Conservation (phyloP, 257 asterid genomes). For the Plantago elongata region DNA sequence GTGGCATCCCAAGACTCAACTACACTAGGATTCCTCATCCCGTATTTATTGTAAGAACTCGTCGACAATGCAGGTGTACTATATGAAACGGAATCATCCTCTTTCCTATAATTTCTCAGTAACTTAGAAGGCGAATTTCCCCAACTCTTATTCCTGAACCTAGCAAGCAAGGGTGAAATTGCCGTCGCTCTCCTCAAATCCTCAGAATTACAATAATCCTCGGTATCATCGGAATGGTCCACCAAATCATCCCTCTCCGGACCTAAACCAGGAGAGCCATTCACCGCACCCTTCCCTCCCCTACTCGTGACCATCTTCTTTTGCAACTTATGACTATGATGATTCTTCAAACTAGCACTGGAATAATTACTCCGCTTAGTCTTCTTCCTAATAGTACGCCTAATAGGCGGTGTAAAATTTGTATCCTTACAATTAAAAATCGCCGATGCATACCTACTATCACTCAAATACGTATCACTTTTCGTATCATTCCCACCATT, state of each 20-base stretch:
- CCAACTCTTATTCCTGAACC: constrained; percentile 58
- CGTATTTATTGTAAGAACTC: constrained; percentile 62
- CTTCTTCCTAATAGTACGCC: constrained; percentile 55
- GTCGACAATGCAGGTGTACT: constrained; percentile 79
- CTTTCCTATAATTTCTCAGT: constrained; percentile 50
- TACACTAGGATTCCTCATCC: constrained; percentile 54
- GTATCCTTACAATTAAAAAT: constrained; percentile 57
- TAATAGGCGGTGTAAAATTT: constrained; percentile 50
- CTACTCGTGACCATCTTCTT: constrained; percentile 40
- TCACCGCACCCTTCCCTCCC: constrained; percentile 34
- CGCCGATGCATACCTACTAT: constrained; percentile 43
- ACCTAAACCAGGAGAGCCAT: constrained; percentile 34
- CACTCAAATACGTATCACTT: constrained; percentile 65
- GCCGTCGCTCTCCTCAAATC: constrained; percentile 59
- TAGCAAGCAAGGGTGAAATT: constrained; percentile 68
- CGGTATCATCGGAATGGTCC: constrained; percentile 76
- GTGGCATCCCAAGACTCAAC: constrained; percentile 92
- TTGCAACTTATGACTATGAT: constrained; percentile 46
- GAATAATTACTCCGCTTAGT: constrained; percentile 41
- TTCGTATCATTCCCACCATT: constrained; percentile 72
- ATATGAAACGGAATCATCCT: constrained; percentile 62
- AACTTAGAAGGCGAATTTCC: constrained; percentile 44
- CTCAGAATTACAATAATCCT: constrained; percentile 64
- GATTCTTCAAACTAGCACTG: constrained; percentile 34
- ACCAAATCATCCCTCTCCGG: constrained; percentile 49